Evolutionary conservation across 139 green algal species (phyloP).

Genomic region (Protoeuglena noctilucae): DNA sequence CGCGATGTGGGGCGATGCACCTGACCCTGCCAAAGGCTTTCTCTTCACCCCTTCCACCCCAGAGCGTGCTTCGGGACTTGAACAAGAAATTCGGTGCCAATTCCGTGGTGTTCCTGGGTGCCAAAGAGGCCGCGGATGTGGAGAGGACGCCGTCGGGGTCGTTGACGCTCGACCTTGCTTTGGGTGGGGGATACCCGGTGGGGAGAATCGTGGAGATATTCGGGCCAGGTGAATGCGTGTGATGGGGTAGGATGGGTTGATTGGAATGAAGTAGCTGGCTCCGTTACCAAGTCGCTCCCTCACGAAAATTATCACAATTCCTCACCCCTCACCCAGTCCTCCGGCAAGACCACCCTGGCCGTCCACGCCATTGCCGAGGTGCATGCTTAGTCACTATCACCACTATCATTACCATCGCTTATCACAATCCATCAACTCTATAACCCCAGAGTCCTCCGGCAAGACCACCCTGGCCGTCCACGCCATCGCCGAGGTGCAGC

Average conservation of each 20-base stretch:
- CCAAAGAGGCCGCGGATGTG: neutral
- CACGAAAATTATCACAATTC: neutral
- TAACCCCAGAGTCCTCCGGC: slow-evolving; percentile 75
- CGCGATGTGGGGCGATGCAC: too few species aligned
- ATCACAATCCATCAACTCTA: slow-evolving; percentile 47
- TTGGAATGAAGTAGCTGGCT: too few species aligned
- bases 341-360: slow-evolving; percentile 90
- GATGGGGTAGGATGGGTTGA: too few species aligned
- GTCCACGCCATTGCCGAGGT: slow-evolving; percentile 83
- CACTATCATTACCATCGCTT: neutral
- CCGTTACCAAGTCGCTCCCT: neutral
- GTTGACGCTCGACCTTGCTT: slow-evolving; percentile 62
- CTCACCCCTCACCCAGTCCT: slow-evolving; percentile 26
- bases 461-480: slow-evolving; percentile 95
- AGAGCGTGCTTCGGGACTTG: too few species aligned
- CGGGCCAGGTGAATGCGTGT: too few species aligned
- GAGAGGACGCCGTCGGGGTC: slow-evolving; percentile 50
- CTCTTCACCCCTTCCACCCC: too few species aligned
- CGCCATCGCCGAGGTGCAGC: slow-evolving; percentile 72
- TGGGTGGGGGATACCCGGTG: slow-evolving; percentile 65
- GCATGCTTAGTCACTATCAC: slow-evolving; percentile 13
- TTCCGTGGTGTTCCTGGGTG: neutral
- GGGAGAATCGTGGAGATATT: slow-evolving; percentile 73
- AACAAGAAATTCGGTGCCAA: neutral
- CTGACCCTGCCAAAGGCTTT: too few species aligned